phyloP scores from a whole-genome alignment of 2,329 filamentous ascomycete species.

The Aspergillus persii region DNA sequence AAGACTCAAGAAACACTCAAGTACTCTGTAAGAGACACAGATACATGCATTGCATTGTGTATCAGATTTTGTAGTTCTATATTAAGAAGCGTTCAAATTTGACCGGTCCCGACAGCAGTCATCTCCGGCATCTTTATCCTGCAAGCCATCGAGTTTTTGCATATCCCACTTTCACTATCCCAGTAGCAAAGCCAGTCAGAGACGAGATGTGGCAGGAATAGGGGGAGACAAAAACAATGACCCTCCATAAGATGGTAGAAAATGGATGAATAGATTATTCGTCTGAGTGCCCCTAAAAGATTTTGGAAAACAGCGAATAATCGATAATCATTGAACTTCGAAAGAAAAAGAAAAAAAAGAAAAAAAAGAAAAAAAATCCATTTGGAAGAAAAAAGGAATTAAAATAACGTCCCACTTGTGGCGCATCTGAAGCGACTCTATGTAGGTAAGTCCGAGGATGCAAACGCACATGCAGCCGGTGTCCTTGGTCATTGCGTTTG shows the following conservation, averaged over 20 bases:
- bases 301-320: neutral
- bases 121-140: neutral
- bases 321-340: neutral
- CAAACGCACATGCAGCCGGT: slow-evolving; percentile 2
- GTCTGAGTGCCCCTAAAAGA: too few relatives aligned
- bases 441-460: neutral
- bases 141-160: neutral
- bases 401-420: neutral
- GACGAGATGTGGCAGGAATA: neutral
- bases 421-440: neutral
- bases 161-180: neutral
- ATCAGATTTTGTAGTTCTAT: neutral
- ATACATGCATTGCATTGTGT: neutral
- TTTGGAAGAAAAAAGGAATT: neutral
- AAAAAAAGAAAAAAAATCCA: neutral
- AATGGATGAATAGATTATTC: too few relatives aligned
- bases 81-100: neutral
- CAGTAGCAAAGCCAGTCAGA: neutral
- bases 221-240: neutral
- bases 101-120: neutral
- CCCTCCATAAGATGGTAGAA: neutral
- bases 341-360: neutral
- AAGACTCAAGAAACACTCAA: neutral
- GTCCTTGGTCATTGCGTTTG: neutral
- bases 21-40: neutral